phyloP scores from a whole-genome alignment of 768 basidiomycete genomes.

The Mycena indigotica region DNA sequence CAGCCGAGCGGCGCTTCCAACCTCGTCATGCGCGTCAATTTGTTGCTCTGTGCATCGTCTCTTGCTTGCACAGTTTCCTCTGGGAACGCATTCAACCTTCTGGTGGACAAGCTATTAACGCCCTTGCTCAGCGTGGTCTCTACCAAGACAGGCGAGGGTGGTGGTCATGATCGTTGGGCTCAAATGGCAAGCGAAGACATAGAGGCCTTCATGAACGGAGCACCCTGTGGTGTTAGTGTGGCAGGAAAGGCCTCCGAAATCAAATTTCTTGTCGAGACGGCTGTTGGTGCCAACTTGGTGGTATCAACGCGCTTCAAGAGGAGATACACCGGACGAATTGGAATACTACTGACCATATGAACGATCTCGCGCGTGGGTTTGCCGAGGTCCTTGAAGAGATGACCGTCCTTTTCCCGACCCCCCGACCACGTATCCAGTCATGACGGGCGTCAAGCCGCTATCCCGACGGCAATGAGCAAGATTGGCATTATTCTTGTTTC shows the following conservation, averaged over 20 bases:
- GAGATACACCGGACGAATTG: constrained; percentile 1
- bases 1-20: too few species aligned
- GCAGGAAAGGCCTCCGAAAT: constrained; percentile 26
- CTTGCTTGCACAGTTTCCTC: too few species aligned
- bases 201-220: constrained; percentile 22
- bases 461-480: constrained; percentile 27
- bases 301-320: constrained; percentile 18
- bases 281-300: too few species aligned
- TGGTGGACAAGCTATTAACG: too few species aligned
- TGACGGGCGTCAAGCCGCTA: constrained; percentile 25
- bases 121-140: too few species aligned
- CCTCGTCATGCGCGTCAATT: too few species aligned
- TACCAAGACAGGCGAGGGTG: too few species aligned
- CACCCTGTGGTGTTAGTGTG: too few species aligned
- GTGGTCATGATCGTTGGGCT: too few species aligned
- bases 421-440: constrained; percentile 35
- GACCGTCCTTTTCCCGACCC: constrained; percentile 27
- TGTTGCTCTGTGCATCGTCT: too few species aligned
- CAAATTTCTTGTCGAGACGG: constrained; percentile 20
- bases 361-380: constrained; percentile 26
- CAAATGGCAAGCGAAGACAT: constrained; percentile 22
- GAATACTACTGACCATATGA: constrained; percentile 17
- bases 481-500: constrained; percentile 29
- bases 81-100: too few species aligned
- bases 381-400: constrained; percentile 29